phyloP scores from a whole-genome alignment of 495 filamentous ascomycete genomes.

The Daldinia bambusicola region DNA sequence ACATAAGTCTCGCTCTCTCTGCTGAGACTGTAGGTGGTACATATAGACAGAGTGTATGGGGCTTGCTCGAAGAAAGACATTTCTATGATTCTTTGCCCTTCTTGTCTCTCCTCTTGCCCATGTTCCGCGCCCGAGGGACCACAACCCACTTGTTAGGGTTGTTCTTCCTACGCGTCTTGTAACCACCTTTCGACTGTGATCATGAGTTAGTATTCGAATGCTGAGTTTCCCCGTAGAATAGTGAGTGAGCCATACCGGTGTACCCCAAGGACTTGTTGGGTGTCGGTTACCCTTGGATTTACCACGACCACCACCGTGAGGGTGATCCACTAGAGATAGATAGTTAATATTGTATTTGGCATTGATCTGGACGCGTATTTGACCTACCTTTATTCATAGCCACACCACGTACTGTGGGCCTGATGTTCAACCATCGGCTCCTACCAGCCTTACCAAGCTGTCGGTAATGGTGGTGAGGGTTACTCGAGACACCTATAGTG shows the following conservation, averaged over 20 bases:
- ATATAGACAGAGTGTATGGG: constrained; percentile 43
- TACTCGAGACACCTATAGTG: constrained; percentile 92
- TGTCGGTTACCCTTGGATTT: constrained; percentile 98
- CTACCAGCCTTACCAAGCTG: constrained; percentile 96
- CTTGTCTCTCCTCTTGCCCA: constrained; percentile 73
- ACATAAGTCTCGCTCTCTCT: constrained; percentile 36
- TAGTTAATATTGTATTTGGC: constrained; percentile 40
- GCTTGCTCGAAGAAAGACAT: constrained; percentile 13
- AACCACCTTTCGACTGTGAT: constrained; percentile 87
- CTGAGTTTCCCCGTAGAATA: constrained; percentile 3
- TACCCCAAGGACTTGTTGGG: constrained; percentile 95
- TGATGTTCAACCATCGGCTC: constrained; percentile 88
- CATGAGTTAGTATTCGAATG: constrained; percentile 48
- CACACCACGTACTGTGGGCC: constrained; percentile 93
- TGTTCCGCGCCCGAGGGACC: constrained; percentile 76
- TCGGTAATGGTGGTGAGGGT: constrained; percentile 86
- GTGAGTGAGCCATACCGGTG: constrained; percentile 73
- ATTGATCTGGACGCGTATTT: not conserved
- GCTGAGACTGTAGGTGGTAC: constrained; percentile 40
- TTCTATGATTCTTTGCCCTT: constrained; percentile 46
- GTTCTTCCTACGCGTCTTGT: constrained; percentile 83
- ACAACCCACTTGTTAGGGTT: constrained; percentile 88
- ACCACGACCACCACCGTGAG: constrained; percentile 97
- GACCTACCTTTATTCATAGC: constrained; percentile 92
- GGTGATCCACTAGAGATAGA: constrained; percentile 75